Conservation (phyloP, 1,139 yeast genomes). For the Kodamaea plutei region DNA sequence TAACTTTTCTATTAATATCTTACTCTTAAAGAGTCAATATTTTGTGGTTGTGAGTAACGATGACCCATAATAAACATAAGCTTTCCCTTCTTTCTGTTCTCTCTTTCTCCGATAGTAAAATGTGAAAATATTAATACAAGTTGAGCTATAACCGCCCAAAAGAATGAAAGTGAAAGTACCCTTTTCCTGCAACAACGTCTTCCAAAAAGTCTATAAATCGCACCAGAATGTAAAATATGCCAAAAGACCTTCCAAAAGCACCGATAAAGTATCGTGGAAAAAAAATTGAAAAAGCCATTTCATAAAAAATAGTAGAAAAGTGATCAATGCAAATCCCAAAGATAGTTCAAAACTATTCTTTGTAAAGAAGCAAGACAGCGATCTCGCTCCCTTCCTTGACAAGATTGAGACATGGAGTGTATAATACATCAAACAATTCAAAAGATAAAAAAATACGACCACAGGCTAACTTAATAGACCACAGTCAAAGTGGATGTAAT, state of each 20-base stretch:
- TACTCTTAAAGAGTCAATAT: slow-evolving; percentile 6
- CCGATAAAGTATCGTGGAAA: slow-evolving; percentile 6
- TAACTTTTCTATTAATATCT: slow-evolving; percentile 23
- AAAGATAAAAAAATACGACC: slow-evolving; percentile 2
- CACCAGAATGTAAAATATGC: slow-evolving; percentile 7
- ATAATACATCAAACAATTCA: slow-evolving; percentile 1
- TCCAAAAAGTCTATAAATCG: slow-evolving; percentile 11
- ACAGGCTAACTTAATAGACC: slow-evolving; percentile 3
- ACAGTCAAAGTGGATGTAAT: too few relatives aligned
- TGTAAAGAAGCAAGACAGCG: slow-evolving; percentile 14
- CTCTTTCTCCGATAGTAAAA: slow-evolving; percentile 11
- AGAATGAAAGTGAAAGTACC: slow-evolving; percentile 8
- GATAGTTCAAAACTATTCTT: slow-evolving; percentile 3
- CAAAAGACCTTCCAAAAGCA: slow-evolving; percentile 7
- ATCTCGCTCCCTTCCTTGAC: slow-evolving; percentile 16
- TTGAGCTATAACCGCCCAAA: slow-evolving; percentile 7
- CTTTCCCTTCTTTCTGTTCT: slow-evolving; percentile 10
- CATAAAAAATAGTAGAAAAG: slow-evolving; percentile 9
- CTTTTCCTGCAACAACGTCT: slow-evolving; percentile 10
- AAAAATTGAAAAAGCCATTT: slow-evolving; percentile 4
- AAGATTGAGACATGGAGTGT: slow-evolving; percentile 31
- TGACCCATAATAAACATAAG: slow-evolving; percentile 4
- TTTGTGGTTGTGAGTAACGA: slow-evolving; percentile 1
- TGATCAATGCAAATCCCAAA: slow-evolving; percentile 20
- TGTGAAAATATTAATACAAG: slow-evolving; percentile 15